Evolutionary conservation across 768 basidiomycete species (phyloP).

Genomic region (Tephrocybe rancida): DNA sequence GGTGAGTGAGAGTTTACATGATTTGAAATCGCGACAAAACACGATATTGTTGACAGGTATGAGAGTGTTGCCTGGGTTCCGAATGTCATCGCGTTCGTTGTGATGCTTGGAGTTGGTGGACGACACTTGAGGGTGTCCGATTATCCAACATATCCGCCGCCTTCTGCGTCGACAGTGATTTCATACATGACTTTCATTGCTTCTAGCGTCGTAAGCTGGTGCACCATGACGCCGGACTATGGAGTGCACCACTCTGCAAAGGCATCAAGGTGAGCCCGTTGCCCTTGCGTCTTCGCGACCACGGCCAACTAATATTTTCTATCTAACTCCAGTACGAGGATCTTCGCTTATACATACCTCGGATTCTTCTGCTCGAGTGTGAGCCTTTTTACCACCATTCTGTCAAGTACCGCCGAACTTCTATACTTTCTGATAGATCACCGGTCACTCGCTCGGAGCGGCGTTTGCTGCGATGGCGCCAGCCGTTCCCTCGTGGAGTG

Average conservation of each 20-base stretch:
- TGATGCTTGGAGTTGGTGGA: conserved; percentile 65
- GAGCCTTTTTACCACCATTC: conserved; percentile 20
- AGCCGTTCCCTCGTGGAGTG: conserved; percentile 55
- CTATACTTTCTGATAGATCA: conserved; percentile 31
- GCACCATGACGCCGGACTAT: conserved; percentile 45
- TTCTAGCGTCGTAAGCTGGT: conserved; percentile 42
- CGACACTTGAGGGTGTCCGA: conserved; percentile 47
- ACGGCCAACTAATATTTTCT: not conserved
- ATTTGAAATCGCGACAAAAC: too few relatives aligned
- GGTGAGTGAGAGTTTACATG: conserved; percentile 47
- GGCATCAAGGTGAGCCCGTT: conserved; percentile 28
- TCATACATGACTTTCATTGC: conserved; percentile 41
- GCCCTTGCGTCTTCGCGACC: not conserved
- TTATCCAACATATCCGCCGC: conserved; percentile 21
- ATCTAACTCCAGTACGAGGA: conserved; percentile 42
- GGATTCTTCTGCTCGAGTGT: conserved; percentile 67
- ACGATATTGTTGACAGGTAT: conserved; percentile 26
- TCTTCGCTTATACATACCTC: conserved; percentile 66
- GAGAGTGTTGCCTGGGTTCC: conserved; percentile 74
- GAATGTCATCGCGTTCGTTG: conserved; percentile 59
- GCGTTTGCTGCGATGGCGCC: conserved; percentile 63
- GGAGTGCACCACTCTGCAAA: conserved; percentile 41
- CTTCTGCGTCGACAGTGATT: conserved; percentile 29
- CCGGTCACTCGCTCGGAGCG: conserved; percentile 60
- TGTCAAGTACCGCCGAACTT: conserved; percentile 1